A percentile compares a stretch with the other conserved stretches of the same genome.
phyloP scores from a whole-genome alignment of 2,329 filamentous ascomycete species.

The Paracamarosporium sp. region DNA sequence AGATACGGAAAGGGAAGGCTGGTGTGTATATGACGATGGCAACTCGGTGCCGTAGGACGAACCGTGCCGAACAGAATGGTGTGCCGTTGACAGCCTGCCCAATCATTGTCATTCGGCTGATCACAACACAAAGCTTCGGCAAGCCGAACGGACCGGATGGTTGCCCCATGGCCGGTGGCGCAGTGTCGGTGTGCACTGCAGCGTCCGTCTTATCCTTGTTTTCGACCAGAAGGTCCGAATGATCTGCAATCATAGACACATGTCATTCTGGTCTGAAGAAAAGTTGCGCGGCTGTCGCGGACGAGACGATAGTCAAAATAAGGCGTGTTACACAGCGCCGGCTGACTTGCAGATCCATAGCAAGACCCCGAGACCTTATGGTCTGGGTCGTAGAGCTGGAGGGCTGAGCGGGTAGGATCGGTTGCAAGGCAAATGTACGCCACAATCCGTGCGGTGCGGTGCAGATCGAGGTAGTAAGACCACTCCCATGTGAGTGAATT shows the following conservation, averaged over 20 bases:
- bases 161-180: constrained; percentile 4
- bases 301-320: not conserved
- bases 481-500: not conserved
- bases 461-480: not conserved
- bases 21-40: not conserved
- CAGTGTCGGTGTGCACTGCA: constrained; percentile 8
- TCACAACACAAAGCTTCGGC: constrained; percentile 2
- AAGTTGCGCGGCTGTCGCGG: not conserved
- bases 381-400: not conserved
- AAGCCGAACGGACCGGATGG: constrained; percentile 5
- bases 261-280: not conserved
- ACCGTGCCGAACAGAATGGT: constrained; percentile 5
- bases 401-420: not conserved
- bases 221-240: not conserved
- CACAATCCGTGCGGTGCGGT: not conserved
- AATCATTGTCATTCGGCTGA: constrained; percentile 1
- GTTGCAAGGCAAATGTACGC: not conserved
- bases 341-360: constrained; percentile 2
- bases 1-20: not conserved
- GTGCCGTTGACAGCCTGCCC: not conserved
- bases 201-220: not conserved
- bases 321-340: constrained; percentile 3
- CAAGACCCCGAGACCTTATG: not conserved
- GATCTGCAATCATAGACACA: not conserved
- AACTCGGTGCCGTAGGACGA: not conserved